Base-by-base conservation (phyloP, 2,329 filamentous ascomycete species). In the Lasiodiplodia gonubiensis region DNA sequence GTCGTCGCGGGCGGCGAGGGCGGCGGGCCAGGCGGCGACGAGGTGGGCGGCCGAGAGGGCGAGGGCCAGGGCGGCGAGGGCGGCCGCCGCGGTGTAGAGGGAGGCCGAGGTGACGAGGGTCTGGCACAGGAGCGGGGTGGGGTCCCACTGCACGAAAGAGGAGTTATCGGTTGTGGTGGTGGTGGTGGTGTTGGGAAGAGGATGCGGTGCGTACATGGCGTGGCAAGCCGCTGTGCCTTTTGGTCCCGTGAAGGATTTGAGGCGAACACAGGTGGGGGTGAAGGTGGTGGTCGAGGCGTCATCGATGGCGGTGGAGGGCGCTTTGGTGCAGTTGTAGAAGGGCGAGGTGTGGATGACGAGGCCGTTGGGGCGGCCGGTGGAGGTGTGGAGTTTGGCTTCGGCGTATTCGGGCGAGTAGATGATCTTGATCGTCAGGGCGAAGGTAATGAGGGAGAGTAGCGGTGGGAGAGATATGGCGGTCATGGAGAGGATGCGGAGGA, bases 291-390 rank as follows among this genome's bases (percentile, higher is more conserved):
- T 25, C 12, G 48, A 25, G 33, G 48, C 18, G 48, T 51, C 49
- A n/a, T 53, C 60, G 48, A 52, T 64, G 46, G 30, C 46, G 39
- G 60, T 52, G 25, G 46, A 18, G n/a, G 46, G 46, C 27, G 60
- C 46, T 16, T 52, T 51, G 46, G 60, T 64, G 60, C 60, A 64
- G 60, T 64, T 64, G 60, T 64, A 64, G 49, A 64, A 64, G 48
- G 60, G 60, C 18, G 60, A 64, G 33, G 60, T 49, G 18, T 51
- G 49, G n/a, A 64, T 11, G 30, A 51, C 48, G 30, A 53, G 16
- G n/a, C 48, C 60, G 33, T 37, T 52, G 30, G 48, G 60, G 14
- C 16, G 16, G 48, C 60, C 60, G 30, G 39, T 39, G 6, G 60
- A 39, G 46, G 52, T 49, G 48, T 52, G 42, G 4, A 64, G 46